Evolutionary conservation across 768 basidiomycete species (phyloP).

Genomic region (Crucibulum laeve): DNA sequence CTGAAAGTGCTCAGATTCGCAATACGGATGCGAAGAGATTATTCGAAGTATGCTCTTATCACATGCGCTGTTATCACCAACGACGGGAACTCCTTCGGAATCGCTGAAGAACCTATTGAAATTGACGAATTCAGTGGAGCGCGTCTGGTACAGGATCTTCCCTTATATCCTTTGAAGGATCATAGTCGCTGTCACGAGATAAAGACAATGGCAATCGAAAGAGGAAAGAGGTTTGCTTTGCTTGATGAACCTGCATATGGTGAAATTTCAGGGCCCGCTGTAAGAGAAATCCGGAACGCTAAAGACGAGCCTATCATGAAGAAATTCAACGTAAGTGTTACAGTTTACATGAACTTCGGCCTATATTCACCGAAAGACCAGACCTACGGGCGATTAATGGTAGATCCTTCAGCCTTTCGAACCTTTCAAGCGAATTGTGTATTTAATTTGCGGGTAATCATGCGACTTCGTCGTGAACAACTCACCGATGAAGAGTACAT

Average conservation of each 20-base stretch:
- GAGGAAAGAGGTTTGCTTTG: conserved; percentile 1
- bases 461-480: conserved; percentile 7
- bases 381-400: conserved; percentile 22
- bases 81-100: conserved; percentile 5
- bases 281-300: neutral
- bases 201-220: neutral
- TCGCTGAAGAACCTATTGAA: neutral
- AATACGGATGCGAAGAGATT: conserved; percentile 4
- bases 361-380: conserved; percentile 3
- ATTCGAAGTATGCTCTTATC: neutral
- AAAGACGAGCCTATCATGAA: neutral
- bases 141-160: conserved; percentile 2
- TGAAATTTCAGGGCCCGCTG: conserved; percentile 7
- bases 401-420: conserved; percentile 17
- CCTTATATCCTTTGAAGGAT: neutral
- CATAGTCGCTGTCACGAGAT: neutral
- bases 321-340: neutral
- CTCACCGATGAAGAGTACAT: conserved; percentile 18
- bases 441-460: conserved; percentile 12
- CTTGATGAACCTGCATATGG: conserved; percentile 1
- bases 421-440: conserved; percentile 14
- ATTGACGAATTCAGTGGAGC: conserved; percentile 2
- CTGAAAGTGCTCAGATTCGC: conserved; percentile 2
- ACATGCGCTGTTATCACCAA: neutral
- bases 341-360: neutral